phyloP scores from a whole-genome alignment of 2,329 filamentous ascomycete species.

The Paraphaeosphaeria sporulosa region DNA sequence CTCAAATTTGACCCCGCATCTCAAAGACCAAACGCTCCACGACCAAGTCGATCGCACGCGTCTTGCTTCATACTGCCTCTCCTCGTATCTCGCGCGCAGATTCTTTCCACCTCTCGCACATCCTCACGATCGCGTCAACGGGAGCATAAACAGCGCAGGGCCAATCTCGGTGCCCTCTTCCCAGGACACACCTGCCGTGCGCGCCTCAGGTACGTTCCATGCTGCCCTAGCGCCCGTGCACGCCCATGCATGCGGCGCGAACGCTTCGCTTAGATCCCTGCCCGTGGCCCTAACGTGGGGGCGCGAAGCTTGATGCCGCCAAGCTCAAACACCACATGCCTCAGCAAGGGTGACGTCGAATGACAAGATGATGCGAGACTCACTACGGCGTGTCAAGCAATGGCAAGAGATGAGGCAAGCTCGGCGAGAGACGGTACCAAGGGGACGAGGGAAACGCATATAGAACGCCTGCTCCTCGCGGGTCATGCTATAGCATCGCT shows the following conservation, averaged over 20 bases:
- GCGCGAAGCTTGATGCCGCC: conserved; percentile 13
- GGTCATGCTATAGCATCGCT: conserved; percentile 4
- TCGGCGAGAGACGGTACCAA: background rate
- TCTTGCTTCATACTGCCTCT: background rate
- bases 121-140: background rate
- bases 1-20: background rate
- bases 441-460: background rate
- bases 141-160: conserved; percentile 2
- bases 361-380: conserved; percentile 13
- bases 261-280: conserved; percentile 1
- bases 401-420: background rate
- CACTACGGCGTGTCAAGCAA: conserved; percentile 14
- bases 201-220: conserved; percentile 5
- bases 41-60: conserved; percentile 1
- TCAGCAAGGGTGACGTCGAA: conserved; percentile 12
- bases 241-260: background rate
- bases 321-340: conserved; percentile 16
- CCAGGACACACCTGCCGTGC: background rate
- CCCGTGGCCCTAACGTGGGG: background rate
- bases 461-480: background rate
- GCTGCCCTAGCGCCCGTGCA: conserved; percentile 4
- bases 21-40: background rate
- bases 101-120: background rate
- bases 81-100: background rate
- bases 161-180: background rate